These are phyloP conservation scores for Puccinia horiana DNA, from an alignment of 1,284 basidiomycete species.

Conservation along the genomic window DNA sequence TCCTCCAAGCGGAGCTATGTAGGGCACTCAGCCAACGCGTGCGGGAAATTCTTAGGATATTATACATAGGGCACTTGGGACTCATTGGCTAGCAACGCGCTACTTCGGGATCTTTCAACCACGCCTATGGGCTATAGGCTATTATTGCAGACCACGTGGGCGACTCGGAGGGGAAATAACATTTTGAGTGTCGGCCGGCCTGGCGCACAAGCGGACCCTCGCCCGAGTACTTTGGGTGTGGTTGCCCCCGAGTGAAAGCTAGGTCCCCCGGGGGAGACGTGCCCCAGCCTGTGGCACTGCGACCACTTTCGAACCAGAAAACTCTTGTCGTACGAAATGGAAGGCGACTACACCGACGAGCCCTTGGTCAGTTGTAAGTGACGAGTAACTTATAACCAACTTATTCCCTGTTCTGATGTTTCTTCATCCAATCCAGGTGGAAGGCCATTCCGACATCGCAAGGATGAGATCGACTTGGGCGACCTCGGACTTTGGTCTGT, in stretches of 20 bases:
- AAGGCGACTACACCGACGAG: slow-evolving; percentile 7
- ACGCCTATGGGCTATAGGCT: too few species aligned
- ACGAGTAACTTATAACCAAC: not conserved
- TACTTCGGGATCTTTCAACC: too few species aligned
- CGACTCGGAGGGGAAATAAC: too few species aligned
- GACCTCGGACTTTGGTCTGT: slow-evolving; percentile 91
- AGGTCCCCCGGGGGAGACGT: not conserved
- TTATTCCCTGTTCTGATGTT: not conserved
- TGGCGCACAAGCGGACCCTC: too few species aligned
- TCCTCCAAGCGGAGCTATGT: too few species aligned
- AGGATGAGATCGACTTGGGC: slow-evolving; percentile 69
- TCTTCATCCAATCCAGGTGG: not conserved
- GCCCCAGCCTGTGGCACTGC: not conserved
- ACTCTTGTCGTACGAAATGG: not conserved
- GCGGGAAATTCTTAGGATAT: too few species aligned
- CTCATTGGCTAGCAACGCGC: too few species aligned
- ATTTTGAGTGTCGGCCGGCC: too few species aligned
- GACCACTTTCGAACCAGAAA: not conserved
- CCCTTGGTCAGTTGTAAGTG: slow-evolving; percentile 13
- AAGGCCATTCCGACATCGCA: slow-evolving; percentile 9
- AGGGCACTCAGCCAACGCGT: too few species aligned
- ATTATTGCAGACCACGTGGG: too few species aligned
- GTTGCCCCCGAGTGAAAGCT: not conserved
- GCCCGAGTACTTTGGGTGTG: too few species aligned
- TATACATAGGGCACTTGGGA: too few species aligned